A percentile compares a stretch with the other conserved stretches of the same genome.
Conservation (phyloP, 2,329 filamentous ascomycete genomes). For the Sporothrix protearum region DNA sequence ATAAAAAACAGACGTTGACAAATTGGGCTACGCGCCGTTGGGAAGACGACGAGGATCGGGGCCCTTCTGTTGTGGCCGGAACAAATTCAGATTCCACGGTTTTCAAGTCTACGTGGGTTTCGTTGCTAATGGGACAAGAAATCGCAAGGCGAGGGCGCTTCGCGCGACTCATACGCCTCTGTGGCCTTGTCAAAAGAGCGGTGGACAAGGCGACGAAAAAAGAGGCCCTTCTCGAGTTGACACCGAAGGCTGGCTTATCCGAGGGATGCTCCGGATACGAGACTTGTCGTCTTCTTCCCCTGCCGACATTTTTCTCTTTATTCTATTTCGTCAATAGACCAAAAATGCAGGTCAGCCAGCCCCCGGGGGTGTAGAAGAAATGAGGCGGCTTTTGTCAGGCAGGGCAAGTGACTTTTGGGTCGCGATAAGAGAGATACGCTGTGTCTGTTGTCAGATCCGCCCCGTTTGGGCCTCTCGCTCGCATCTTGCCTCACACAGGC, state of each 20-base stretch:
- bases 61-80: background rate
- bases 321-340: background rate
- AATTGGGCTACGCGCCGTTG: background rate
- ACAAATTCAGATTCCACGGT: no score
- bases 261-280: background rate
- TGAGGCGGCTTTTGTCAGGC: background rate
- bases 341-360: slow-evolving; percentile 1
- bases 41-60: background rate
- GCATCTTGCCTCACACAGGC: background rate
- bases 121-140: background rate
- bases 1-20: background rate
- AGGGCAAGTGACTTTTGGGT: background rate
- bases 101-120: background rate
- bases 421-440: background rate
- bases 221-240: background rate
- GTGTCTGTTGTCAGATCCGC: background rate
- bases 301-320: background rate
- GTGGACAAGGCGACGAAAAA: background rate
- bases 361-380: background rate
- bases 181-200: background rate
- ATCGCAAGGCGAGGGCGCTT: slow-evolving; percentile 5
- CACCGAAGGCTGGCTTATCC: background rate
- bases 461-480: background rate
- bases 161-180: background rate
- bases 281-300: background rate